A percentile compares a stretch with the other conserved stretches of the same genome.
These are phyloP conservation scores for Hypoxylon rickii DNA, from an alignment of 495 filamentous ascomycete species.

Conservation along the genomic window DNA sequence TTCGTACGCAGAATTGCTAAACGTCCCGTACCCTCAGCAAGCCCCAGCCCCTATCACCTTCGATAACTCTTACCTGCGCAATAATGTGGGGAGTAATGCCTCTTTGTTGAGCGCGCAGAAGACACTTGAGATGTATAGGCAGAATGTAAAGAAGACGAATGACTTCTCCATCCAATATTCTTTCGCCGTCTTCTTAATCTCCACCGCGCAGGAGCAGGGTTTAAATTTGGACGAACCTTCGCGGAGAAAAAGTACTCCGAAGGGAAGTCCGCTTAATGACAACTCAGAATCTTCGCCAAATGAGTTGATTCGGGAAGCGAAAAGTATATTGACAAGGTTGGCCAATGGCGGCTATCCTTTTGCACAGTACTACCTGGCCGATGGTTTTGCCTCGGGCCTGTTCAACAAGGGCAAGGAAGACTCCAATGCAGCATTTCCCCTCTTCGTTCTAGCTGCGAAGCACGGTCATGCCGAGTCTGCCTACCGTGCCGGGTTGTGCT, in stretches of 20 bases:
- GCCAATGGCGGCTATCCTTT: conserved; percentile 89
- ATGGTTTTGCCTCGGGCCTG: conserved; percentile 90
- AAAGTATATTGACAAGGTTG: conserved; percentile 82
- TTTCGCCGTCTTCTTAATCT: conserved; percentile 91
- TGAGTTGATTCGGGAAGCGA: conserved; percentile 84
- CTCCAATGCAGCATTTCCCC: conserved; percentile 83
- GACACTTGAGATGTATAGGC: conserved; percentile 95
- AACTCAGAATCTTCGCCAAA: conserved; percentile 55
- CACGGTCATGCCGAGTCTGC: conserved; percentile 96
- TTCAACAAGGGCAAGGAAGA: conserved; percentile 93
- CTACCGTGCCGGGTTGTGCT: conserved; percentile 91
- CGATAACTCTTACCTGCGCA: conserved; percentile 77
- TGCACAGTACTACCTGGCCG: conserved; percentile 95
- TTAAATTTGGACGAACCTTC: conserved; percentile 45
- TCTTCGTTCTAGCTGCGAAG: conserved; percentile 93
- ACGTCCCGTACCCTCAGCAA: conserved; percentile 86
- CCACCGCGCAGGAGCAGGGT: conserved; percentile 73
- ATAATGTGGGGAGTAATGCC: conserved; percentile 82
- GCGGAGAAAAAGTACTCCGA: conserved; percentile 49
- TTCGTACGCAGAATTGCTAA: conserved; percentile 86
- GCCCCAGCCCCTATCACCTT: conserved; percentile 72
- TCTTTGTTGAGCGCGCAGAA: conserved; percentile 86
- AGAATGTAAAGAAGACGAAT: conserved; percentile 94
- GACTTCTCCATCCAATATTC: conserved; percentile 88
- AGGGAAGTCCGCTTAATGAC: conserved; percentile 48